phyloP scores from a whole-genome alignment of 2,329 filamentous ascomycete genomes.

The Niveomyces coronatus region DNA sequence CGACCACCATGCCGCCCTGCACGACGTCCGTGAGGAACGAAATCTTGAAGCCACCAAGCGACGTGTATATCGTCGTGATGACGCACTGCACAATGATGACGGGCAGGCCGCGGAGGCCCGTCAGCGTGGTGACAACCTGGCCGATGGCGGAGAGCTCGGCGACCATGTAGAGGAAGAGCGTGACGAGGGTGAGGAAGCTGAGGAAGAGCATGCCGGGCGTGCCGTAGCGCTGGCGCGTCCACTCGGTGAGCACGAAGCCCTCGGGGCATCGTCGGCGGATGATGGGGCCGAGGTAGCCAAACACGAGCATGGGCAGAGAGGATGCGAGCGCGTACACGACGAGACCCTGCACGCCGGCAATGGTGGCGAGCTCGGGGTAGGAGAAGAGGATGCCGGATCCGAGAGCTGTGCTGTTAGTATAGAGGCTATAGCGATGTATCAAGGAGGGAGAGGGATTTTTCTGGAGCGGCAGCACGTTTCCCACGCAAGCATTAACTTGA shows the following conservation, averaged over 20 bases:
- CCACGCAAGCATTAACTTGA: slow-evolving; percentile 99
- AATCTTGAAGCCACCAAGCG: slow-evolving; percentile 71
- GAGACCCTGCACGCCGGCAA: slow-evolving; percentile 69
- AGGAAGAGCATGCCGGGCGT: slow-evolving; percentile 58
- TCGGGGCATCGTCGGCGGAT: slow-evolving; percentile 73
- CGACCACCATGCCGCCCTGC: slow-evolving; percentile 68
- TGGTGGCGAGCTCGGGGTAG: slow-evolving; percentile 71
- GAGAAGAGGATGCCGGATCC: slow-evolving; percentile 76
- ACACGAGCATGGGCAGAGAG: slow-evolving; percentile 61
- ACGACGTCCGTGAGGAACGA: slow-evolving; percentile 78
- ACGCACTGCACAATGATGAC: slow-evolving; percentile 68
- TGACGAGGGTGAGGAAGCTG: slow-evolving; percentile 68
- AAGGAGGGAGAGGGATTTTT: slow-evolving; percentile 22
- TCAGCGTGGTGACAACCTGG: slow-evolving; percentile 65
- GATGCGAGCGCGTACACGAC: slow-evolving; percentile 67
- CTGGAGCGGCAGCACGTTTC: slow-evolving; percentile 91
- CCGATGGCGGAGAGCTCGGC: slow-evolving; percentile 73
- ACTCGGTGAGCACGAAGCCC: slow-evolving; percentile 76
- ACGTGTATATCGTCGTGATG: slow-evolving; percentile 76
- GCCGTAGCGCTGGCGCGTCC: slow-evolving; percentile 73
- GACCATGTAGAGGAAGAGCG: slow-evolving; percentile 80
- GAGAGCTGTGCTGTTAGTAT: slow-evolving; percentile 54
- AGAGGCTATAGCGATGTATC: slow-evolving; percentile 10
- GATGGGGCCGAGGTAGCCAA: slow-evolving; percentile 64
- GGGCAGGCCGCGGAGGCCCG: slow-evolving; percentile 63